phyloP scores from a whole-genome alignment of 768 basidiomycete genomes.

The Trametes maxima region DNA sequence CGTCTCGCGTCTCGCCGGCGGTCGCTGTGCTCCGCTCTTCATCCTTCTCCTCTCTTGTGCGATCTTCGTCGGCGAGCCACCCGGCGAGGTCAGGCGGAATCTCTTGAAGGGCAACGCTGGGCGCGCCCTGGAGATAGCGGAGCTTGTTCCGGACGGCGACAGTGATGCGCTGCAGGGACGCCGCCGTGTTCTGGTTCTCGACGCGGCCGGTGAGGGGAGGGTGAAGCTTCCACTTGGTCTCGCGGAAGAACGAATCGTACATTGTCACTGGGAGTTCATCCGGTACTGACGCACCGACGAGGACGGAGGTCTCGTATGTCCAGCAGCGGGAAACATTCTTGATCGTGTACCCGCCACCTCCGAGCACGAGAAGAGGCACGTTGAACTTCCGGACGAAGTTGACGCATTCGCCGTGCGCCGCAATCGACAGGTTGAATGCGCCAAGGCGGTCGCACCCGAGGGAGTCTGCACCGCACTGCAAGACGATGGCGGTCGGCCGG shows the following conservation, averaged over 20 bases:
- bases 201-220: conserved; percentile 90
- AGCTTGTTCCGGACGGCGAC: conserved; percentile 84
- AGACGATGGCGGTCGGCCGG: conserved; percentile 85
- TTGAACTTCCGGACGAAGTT: conserved; percentile 93
- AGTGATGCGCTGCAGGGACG: conserved; percentile 85
- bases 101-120: conserved; percentile 96
- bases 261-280: conserved; percentile 87
- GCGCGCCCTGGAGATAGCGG: conserved; percentile 91
- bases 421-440: conserved; percentile 96
- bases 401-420: conserved; percentile 97
- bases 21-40: conserved; percentile 63
- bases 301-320: conserved; percentile 96
- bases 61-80: conserved; percentile 72
- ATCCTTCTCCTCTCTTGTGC: conserved; percentile 65
- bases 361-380: conserved; percentile 87
- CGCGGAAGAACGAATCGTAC: conserved; percentile 92
- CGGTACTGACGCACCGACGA: conserved; percentile 80
- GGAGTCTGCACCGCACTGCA: conserved; percentile 97
- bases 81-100: conserved; percentile 90
- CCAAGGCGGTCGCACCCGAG: conserved; percentile 93
- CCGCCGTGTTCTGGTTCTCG: conserved; percentile 88
- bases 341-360: conserved; percentile 96
- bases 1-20: conserved; percentile 58
- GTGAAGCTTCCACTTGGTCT: conserved; percentile 90
- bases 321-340: conserved; percentile 98